Conservation (phyloP, 495 filamentous ascomycete genomes). For the Penicillium atrosanguineum region DNA sequence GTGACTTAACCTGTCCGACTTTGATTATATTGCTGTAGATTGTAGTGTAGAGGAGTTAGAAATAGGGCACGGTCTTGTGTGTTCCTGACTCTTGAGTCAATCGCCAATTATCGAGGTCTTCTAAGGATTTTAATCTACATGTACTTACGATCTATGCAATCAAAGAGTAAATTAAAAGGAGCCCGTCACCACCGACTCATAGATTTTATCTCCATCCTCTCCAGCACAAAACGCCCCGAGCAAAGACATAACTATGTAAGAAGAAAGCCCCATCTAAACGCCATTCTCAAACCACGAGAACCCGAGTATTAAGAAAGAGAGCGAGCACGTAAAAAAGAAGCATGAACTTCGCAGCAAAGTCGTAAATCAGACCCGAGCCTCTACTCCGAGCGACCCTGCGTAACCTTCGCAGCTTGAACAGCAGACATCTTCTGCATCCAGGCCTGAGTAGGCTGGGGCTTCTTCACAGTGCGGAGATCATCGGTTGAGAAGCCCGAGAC, state of each 20-base stretch:
- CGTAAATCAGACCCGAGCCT: neutral
- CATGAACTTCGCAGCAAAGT: neutral
- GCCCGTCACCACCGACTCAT: neutral
- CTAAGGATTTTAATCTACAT: neutral
- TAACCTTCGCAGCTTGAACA: slow-evolving; percentile 84
- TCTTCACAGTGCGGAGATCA: slow-evolving; percentile 89
- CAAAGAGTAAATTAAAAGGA: neutral
- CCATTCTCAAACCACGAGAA: neutral
- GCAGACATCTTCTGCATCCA: slow-evolving; percentile 98
- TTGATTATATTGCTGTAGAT: too few species aligned
- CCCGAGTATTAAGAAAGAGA: neutral
- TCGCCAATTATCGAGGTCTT: too few species aligned
- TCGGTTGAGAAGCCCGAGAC: slow-evolving; percentile 93
- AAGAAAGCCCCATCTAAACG: neutral
- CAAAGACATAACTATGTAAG: neutral
- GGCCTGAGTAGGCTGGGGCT: slow-evolving; percentile 76
- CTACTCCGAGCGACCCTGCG: slow-evolving; percentile 44
- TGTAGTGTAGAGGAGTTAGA: too few species aligned
- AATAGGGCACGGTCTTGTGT: neutral
- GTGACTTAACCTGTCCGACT: too few species aligned
- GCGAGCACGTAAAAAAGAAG: neutral
- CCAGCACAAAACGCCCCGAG: neutral
- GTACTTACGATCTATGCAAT: neutral
- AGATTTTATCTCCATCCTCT: neutral
- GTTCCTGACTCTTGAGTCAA: neutral